These are phyloP conservation scores for Uronychia binucleata DNA, from an alignment of 73 alveolate genomes.

Conservation along the genomic window DNA sequence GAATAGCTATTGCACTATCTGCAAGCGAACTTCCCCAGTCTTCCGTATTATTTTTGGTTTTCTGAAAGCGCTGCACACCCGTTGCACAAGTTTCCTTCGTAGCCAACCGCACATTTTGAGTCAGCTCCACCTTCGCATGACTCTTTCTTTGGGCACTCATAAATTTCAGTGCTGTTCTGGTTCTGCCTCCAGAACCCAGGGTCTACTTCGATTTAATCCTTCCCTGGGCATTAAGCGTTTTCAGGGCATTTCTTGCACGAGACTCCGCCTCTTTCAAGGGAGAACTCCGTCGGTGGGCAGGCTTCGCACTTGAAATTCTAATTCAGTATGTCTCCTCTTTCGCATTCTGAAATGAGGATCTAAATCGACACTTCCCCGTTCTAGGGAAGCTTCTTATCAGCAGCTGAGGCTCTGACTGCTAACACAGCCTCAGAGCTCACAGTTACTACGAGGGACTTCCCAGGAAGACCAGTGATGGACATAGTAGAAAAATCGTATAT, in stretches of 20 bases:
- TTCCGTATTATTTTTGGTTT: background rate
- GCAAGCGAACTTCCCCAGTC: background rate
- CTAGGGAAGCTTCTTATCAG: background rate
- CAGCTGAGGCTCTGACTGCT: background rate
- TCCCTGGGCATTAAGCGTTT: background rate
- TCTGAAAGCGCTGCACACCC: slow-evolving; percentile 7
- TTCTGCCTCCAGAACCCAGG: background rate
- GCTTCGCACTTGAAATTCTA: background rate
- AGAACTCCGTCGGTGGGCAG: background rate
- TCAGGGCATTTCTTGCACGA: background rate
- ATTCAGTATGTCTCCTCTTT: background rate
- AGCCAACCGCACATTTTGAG: background rate
- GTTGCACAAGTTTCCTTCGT: background rate
- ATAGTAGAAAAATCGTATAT: background rate
- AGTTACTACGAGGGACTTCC: background rate
- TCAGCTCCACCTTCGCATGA: background rate
- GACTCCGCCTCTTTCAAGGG: background rate
- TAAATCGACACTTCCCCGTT: background rate
- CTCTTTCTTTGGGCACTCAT: background rate
- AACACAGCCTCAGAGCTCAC: background rate
- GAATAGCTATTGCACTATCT: background rate
- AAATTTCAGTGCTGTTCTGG: background rate
- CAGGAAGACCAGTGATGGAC: background rate
- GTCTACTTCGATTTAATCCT: background rate
- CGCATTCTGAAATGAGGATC: background rate